Conservation (phyloP, 176 grass and related monocot species). For the Dactylis glomerata region DNA sequence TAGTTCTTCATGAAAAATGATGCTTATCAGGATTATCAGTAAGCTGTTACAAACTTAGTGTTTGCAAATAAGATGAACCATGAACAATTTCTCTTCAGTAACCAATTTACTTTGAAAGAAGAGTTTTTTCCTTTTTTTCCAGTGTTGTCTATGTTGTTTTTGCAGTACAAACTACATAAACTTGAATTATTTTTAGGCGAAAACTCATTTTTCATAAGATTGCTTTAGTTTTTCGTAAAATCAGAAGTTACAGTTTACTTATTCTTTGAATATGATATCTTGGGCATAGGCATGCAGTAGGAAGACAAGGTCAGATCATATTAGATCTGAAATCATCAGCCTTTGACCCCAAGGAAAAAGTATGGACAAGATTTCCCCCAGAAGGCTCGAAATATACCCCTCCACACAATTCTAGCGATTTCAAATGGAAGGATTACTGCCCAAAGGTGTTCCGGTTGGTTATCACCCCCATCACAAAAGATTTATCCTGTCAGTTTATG, state of each 20-base stretch:
- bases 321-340: conserved; percentile 85
- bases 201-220: not conserved
- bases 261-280: conserved; percentile 15
- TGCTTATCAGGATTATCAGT: not conserved
- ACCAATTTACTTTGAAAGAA: conserved; percentile 8
- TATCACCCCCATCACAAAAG: conserved; percentile 29
- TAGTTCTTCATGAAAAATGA: not conserved
- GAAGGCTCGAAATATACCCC: conserved; percentile 88
- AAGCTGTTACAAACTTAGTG: not conserved
- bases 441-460: conserved; percentile 91
- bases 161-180: not conserved
- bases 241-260: conserved; percentile 8
- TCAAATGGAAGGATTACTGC: conserved; percentile 99
- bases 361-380: conserved; percentile 98
- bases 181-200: not conserved
- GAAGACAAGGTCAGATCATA: conserved; percentile 65
- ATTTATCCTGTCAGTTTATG: conserved; percentile 21
- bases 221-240: conserved; percentile 7
- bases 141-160: not conserved
- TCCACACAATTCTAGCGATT: conserved; percentile 90
- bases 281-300: conserved; percentile 79
- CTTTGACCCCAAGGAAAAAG: conserved; percentile 86
- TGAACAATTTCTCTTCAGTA: not conserved
- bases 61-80: not conserved
- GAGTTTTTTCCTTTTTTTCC: not conserved